Evolutionary conservation across 1,284 basidiomycete species (phyloP).

Genomic region (Thelephora terrestris): DNA sequence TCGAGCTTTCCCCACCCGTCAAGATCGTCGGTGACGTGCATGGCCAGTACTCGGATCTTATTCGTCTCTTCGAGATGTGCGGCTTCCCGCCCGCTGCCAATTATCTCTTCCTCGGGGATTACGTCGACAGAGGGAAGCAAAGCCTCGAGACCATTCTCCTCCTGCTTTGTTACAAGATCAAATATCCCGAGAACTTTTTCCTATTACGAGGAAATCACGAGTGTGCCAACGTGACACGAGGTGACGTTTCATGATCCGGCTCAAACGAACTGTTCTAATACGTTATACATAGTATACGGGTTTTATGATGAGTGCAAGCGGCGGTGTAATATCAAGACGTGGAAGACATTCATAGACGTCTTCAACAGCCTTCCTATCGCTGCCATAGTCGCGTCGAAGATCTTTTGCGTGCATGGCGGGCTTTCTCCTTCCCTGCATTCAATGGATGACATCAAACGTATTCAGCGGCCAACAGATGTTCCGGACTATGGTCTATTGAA

Average conservation of each 20-base stretch:
- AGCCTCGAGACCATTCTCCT: constrained; percentile 96
- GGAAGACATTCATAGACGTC: constrained; percentile 99
- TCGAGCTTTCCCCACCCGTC: constrained; percentile 96
- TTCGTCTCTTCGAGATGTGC: constrained; percentile 98
- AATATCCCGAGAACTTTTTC: constrained; percentile 99
- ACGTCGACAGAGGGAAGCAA: constrained; percentile 98
- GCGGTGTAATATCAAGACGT: constrained; percentile 98
- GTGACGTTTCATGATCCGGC: constrained; percentile 33
- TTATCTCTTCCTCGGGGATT: constrained; percentile 98
- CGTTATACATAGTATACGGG: constrained; percentile 70
- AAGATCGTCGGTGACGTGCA: constrained; percentile 99
- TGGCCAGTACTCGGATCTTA: constrained; percentile 97
- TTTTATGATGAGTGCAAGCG: constrained; percentile 99
- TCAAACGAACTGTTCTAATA: constrained; percentile 13
- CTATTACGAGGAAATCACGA: constrained; percentile 97
- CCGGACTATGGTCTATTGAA: constrained; percentile 99
- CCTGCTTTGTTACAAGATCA: constrained; percentile 98
- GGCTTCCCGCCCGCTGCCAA: constrained; percentile 97
- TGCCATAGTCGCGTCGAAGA: constrained; percentile 97
- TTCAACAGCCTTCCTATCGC: constrained; percentile 99
- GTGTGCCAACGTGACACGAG: constrained; percentile 97
- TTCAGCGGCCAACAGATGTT: constrained; percentile 96
- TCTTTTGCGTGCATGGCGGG: constrained; percentile 99
- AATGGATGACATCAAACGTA: constrained; percentile 99
- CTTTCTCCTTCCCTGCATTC: constrained; percentile 94